Conservation (phyloP, 768 basidiomycete species). For the Fomitopsis serialis region DNA sequence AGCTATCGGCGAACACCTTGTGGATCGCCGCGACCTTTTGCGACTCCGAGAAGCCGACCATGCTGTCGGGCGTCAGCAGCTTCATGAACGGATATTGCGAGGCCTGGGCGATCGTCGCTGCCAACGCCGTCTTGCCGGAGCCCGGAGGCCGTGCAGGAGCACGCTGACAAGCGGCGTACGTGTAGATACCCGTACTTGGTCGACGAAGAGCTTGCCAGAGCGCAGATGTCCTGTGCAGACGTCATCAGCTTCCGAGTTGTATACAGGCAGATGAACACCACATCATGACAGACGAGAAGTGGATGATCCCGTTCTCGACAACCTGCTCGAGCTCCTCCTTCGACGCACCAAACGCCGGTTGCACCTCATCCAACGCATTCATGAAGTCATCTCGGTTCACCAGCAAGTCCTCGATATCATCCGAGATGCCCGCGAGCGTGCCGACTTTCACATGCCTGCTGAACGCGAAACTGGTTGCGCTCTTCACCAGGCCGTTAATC, state of each 20-base stretch:
- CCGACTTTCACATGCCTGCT: conserved; percentile 97
- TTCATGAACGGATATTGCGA: conserved; percentile 99
- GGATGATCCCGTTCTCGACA: conserved; percentile 95
- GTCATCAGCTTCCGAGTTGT: conserved; percentile 1
- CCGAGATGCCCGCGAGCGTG: conserved; percentile 93
- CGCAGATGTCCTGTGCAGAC: conserved; percentile 67
- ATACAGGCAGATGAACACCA: conserved; percentile 31
- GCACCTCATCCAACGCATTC: conserved; percentile 88
- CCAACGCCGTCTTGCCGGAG: conserved; percentile 92
- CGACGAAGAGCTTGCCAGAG: conserved; percentile 83
- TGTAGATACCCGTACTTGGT: conserved; percentile 87
- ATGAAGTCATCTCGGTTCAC: conserved; percentile 85
- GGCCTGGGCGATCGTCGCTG: conserved; percentile 86
- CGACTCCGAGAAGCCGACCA: conserved; percentile 93
- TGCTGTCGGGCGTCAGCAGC: conserved; percentile 89
- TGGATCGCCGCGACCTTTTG: conserved; percentile 90
- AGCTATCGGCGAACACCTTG: conserved; percentile 91
- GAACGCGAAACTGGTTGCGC: conserved; percentile 97
- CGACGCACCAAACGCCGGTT: conserved; percentile 95
- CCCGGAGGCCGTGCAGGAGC: conserved; percentile 87
- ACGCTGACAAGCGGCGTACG: conserved; percentile 90
- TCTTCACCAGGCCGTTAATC: conserved; percentile 93
- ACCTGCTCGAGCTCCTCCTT: conserved; percentile 93
- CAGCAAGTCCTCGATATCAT: conserved; percentile 89
- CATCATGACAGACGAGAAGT: conserved; percentile 75